Evolutionary conservation across 208 protist species (phyloP), one percentile per base, ranked within the genome.

Genomic region (Acanthamoeba castellanii): DNA sequence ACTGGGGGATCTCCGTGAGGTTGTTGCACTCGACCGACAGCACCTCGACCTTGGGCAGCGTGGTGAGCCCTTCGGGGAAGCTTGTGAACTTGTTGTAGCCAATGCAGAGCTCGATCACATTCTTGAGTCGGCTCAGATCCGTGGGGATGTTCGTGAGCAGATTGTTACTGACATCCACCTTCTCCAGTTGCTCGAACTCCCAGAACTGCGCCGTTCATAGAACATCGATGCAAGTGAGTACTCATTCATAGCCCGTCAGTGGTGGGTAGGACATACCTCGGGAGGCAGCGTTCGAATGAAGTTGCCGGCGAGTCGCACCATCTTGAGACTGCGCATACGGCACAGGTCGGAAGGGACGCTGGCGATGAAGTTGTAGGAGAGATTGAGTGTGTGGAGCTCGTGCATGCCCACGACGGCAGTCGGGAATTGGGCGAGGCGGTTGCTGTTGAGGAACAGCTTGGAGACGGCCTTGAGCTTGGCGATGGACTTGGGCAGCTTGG

Each of bases 381-480:
- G 87, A 30, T 92, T 92, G 87, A 92, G 87, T 8, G 66, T 78
- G 50, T 92, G 87, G 16, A 92, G 57, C 66, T 92, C 87, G 57
- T 52, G 45, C 87, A 92, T 92, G 34, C 18, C 7, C 30, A 92
- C 27, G 32, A 92, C 0, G 6, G 30, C 57, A 8, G 37, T 27
- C 6, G 87, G 87, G 87, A 92, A 92, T 20, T 78, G 64, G 14
- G 87, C 87, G 22, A 92, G 47, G 22, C 66, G 87, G 47, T 92
- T 92, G 59, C 42, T 57, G 61, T 78, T 92, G 59, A 92, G 87
- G 61, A 92, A 92, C 59, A 92, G 25, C 30, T 92, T 92, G 57
- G 87, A 92, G 20, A 92, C 45, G 34, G 57, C 45, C 87, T 57
- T 72, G 34, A 92, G 55, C 66, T 76, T 72, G 57, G 30, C 66